Evolutionary conservation across 805 yeast species (phyloP).

Genomic region (Komagataella mondaviorum): DNA sequence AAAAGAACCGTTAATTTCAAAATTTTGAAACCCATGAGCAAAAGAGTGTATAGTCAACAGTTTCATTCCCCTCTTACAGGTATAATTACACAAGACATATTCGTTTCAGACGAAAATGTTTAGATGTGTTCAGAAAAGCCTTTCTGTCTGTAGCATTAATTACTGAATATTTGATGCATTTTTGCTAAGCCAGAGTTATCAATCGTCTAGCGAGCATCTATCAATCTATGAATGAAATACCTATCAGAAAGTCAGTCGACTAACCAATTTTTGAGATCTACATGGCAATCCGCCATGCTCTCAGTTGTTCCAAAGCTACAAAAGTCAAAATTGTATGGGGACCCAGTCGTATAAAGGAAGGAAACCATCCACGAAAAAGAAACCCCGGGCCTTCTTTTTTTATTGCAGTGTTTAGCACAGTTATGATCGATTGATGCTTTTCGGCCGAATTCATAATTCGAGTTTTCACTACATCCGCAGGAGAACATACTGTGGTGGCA

Average conservation of each 20-base stretch:
- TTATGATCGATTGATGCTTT: constrained; percentile 30
- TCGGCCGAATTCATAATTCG: constrained; percentile 65
- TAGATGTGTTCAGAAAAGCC: too few species aligned
- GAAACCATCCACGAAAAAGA: constrained; percentile 87
- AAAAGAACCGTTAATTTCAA: neutral
- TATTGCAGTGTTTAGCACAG: constrained; percentile 40
- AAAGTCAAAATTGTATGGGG: constrained; percentile 69
- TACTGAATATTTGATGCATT: too few species aligned
- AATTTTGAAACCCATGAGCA: neutral
- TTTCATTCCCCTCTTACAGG: neutral
- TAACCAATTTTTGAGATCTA: neutral
- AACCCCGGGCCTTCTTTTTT: constrained; percentile 62
- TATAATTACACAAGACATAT: neutral
- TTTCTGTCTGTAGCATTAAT: too few species aligned
- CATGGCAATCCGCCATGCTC: constrained; percentile 15
- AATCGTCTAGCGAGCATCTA: too few species aligned
- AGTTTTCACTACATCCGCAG: constrained; percentile 85
- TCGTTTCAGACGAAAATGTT: neutral
- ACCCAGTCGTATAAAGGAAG: constrained; percentile 74
- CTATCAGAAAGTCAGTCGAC: too few species aligned
- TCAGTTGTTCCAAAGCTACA: constrained; percentile 52
- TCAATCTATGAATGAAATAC: too few species aligned
- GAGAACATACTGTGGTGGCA: constrained; percentile 87
- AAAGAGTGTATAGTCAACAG: neutral
- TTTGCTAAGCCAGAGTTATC: too few species aligned